Base-by-base conservation (phyloP, 768 basidiomycete genomes). In the Rickenella mellea region DNA sequence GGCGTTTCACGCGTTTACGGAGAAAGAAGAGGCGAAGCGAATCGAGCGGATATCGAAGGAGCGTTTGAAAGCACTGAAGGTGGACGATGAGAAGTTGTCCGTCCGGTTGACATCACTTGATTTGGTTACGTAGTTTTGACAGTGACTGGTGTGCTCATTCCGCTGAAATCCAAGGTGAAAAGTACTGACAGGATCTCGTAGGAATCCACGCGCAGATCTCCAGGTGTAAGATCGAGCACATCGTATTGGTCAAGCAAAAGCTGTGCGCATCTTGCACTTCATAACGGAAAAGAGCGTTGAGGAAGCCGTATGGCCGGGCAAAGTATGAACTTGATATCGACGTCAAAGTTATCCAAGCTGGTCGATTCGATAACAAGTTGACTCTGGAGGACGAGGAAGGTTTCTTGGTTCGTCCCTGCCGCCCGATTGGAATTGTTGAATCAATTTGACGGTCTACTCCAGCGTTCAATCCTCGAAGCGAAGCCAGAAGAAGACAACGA, bases 181-280 rank as follows among this genome's bases (percentile, higher is more conserved):
- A n/a, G n/a, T n/a, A n/a, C n/a, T n/a, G n/a, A n/a, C n/a, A n/a
- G n/a, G n/a, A n/a, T 77, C 74, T 56, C 84, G 88, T 56, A 86
- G 83, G 92, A 99, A 98, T 67, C 94, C 94, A 36, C 94, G 97
- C 53, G 94, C 96, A 39, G 94, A 99, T 81, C 67, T 98, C 47
- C 96, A 99, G 63, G 96, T 96, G 10, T 96, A 99, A 61, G 94
- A 99, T 78, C 90, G 93, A 72, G 90, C 89, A 9, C 94, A 99
- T 73, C 93, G 96, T 76, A 99, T 99, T 55, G 96, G 96, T 45
- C 96, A 99, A 59, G 98, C 96, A 45, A 94, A 93, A 63, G 87
- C 92, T 33, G 96, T 99, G 15, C 80, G 93, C 25, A 98, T 99
- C 49, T 71, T 98, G 49, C 81, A 94, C 48, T 88, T 99, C 61